Conservation (phyloP, 176 grass and related monocot species). For the Zea mays region Zm-B73-REFERENCE-NAM-5.0 NC_050097.1:36799501-36800000, state of each 20-base stretch:
- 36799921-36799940: too few species aligned
- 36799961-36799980: too few species aligned
- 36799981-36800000: too few species aligned
- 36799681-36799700: background rate
- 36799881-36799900: too few species aligned
- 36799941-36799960: too few species aligned
- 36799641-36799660: conserved; percentile 22
- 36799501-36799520: background rate
- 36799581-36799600: background rate
- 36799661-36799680: conserved; percentile 32
- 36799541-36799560: background rate
- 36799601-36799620: background rate
- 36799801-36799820: conserved; percentile 13
- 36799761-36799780: conserved; percentile 18
- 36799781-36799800: background rate
- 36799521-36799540: background rate
- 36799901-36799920: too few species aligned
- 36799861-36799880: conserved; percentile 30
- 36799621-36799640: background rate
- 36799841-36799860: conserved; percentile 37
- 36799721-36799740: background rate
- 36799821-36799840: conserved; percentile 7
- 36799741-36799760: background rate
- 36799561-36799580: conserved; percentile 6
- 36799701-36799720: conserved; percentile 17